Conservation (phyloP, 2,329 filamentous ascomycete genomes). For the Venturia oleaginea region DNA sequence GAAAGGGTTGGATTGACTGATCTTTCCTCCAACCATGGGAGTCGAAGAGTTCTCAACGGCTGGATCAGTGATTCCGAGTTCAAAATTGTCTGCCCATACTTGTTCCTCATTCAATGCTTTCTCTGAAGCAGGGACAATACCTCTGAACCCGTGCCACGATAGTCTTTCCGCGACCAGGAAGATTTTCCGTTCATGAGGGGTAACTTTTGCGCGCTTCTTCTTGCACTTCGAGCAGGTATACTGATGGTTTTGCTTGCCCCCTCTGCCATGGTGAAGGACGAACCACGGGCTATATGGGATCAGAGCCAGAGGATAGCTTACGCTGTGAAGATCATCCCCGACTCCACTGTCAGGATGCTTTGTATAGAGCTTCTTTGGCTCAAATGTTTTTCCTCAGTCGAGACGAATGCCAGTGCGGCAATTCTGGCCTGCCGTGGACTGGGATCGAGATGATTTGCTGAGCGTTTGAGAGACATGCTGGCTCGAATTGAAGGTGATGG, state of each 20-base stretch:
- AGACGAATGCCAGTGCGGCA: constrained; percentile 16
- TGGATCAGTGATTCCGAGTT: constrained; percentile 21
- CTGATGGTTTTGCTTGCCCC: constrained; percentile 4
- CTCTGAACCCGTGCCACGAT: constrained; percentile 18
- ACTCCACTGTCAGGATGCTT: constrained; percentile 20
- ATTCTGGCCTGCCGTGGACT: constrained; percentile 11
- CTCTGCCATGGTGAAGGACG: constrained; percentile 17
- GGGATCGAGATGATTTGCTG: neutral
- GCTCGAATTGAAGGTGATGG: neutral
- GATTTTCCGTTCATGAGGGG: constrained; percentile 22
- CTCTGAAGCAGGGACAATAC: constrained; percentile 16
- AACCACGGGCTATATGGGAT: constrained; percentile 22
- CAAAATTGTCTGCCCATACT: constrained; percentile 23
- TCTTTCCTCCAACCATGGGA: constrained; percentile 19
- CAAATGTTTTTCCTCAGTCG: constrained; percentile 14
- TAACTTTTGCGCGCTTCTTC: constrained; percentile 12
- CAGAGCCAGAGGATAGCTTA: constrained; percentile 21
- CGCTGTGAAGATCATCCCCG: constrained; percentile 21
- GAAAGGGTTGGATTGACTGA: constrained; percentile 18
- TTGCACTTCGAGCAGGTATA: constrained; percentile 20
- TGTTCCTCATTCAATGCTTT: constrained; percentile 21
- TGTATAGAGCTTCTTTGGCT: constrained; percentile 16
- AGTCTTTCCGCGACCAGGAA: constrained; percentile 24
- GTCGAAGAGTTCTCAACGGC: constrained; percentile 19
- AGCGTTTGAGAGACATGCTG: neutral